Base-by-base conservation (phyloP, 1,284 basidiomycete genomes). In the Erythrobasidium hasegawianum region DNA sequence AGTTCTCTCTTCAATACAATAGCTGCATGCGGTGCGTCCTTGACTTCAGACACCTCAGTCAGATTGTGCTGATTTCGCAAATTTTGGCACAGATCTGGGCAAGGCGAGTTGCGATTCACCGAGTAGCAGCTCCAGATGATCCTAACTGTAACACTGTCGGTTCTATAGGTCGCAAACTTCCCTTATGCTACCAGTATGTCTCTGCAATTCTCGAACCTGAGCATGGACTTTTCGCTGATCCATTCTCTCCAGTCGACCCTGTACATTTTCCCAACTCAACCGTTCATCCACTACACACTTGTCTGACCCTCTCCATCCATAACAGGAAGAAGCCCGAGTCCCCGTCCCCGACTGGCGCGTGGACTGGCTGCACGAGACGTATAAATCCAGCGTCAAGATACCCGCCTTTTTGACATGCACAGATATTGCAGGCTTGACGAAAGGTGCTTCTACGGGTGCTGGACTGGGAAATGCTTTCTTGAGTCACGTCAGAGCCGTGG, bases 381-480 rank as follows among this genome's bases (percentile, higher is more conserved):
- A 97, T 83, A 97, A 97, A 79, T 95, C 96, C 18, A 84, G 81
- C 29, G 87, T 86, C 22, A 86, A 87, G 72, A 84, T 98, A 45
- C 94, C 96, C 9, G 95, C 96, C 11, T 93, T 94, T 80, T 82
- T 98, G 69, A 98, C 96, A 22, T 96, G 91, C 78, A 96, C 98
- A 78, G 96, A 99, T 80, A 99, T 99, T 76, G 96, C 96, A 72
- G 96, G 96, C 79, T 82, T 99, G 59, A 97, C 95, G 43, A 73
- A 91, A 83, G 91, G 96, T 72, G 96, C 96, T 1, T 50, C 43
- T 13, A 97, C 95, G 41, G 96, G 96, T 76, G 96, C 91, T 61
- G 96, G 96, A 78, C 86, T 99, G 55, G 96, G 96, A 54, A 99
- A 99, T 78, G 87, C 92, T 49, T 99, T 99, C 83, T 81, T 99